A percentile compares a stretch with the other conserved stretches of the same genome.
phyloP scores from a whole-genome alignment of 169 alveolate species.

The Toxoplasma gondii region DNA sequence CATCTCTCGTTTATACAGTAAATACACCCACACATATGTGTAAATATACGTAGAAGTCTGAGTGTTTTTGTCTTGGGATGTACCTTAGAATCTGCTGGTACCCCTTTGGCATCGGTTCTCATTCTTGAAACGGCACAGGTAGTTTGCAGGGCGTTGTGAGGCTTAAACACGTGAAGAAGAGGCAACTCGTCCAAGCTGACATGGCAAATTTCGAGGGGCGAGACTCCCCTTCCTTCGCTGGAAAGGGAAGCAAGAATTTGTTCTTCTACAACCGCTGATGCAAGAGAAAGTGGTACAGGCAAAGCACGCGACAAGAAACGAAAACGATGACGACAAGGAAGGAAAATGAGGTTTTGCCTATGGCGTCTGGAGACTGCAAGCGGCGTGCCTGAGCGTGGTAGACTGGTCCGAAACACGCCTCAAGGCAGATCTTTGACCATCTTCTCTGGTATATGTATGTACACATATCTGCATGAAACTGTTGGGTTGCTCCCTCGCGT shows the following conservation, averaged over 20 bases:
- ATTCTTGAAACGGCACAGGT: background rate
- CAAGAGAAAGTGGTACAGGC: background rate
- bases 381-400: too few relatives aligned
- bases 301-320: too few relatives aligned
- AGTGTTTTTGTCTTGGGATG: background rate
- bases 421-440: too few relatives aligned
- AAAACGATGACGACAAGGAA: too few relatives aligned
- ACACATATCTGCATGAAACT: too few relatives aligned
- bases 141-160: background rate
- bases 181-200: background rate
- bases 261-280: background rate
- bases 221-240: background rate
- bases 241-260: background rate
- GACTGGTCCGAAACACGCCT: too few relatives aligned
- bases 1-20: background rate
- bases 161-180: background rate
- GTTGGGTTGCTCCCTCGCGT: too few relatives aligned
- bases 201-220: background rate
- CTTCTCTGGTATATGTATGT: too few relatives aligned
- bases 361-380: too few relatives aligned
- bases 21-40: background rate
- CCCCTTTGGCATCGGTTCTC: background rate
- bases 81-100: background rate
- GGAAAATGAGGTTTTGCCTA: too few relatives aligned
- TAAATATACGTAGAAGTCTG: too few relatives aligned